phyloP scores from a whole-genome alignment of 257 asterid genomes.

The Solanum corneliomulleri region DNA sequence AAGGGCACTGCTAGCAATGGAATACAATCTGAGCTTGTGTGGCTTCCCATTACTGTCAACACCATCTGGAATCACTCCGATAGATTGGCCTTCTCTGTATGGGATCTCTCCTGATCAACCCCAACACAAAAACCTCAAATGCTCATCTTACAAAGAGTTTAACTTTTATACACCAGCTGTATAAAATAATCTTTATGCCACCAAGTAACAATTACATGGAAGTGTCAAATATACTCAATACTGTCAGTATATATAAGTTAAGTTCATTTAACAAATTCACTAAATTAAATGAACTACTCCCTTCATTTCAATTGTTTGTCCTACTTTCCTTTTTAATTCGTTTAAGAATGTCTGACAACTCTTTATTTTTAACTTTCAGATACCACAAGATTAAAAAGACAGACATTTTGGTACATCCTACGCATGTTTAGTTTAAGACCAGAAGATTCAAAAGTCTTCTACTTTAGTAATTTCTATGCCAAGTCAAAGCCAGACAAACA shows the following conservation, averaged over 20 bases:
- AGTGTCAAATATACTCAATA: background rate
- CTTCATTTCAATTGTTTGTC: background rate
- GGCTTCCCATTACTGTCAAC: slow-evolving; percentile 82
- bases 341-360: background rate
- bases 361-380: background rate
- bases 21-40: slow-evolving; percentile 79
- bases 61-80: slow-evolving; percentile 75
- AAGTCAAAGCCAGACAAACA: background rate
- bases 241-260: background rate
- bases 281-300: background rate
- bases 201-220: background rate
- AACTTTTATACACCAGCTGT: background rate
- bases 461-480: background rate
- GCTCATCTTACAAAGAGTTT: background rate
- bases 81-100: slow-evolving; percentile 84
- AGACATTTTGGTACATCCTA: background rate
- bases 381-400: background rate
- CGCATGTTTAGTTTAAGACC: background rate
- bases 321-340: background rate
- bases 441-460: background rate
- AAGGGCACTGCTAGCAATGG: slow-evolving; percentile 95
- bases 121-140: background rate
- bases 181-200: background rate
- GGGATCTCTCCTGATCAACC: slow-evolving; percentile 61
- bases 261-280: background rate